Base-by-base conservation (phyloP, 192 early-diverging fungal genomes). In the Bifiguratus adelaidae region DNA sequence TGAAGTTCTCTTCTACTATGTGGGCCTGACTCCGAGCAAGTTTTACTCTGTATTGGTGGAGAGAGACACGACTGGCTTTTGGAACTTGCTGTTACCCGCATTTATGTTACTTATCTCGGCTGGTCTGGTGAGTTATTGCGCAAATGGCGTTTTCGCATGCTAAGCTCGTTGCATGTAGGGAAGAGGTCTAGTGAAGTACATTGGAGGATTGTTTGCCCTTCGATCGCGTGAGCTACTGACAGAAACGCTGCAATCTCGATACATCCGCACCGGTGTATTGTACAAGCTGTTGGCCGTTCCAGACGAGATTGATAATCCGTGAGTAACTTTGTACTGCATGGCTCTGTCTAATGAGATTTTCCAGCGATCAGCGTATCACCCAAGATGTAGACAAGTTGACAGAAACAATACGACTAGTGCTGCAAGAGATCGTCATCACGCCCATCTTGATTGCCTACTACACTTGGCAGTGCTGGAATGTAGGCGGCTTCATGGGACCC, bases 371-470 rank as follows among this genome's bases (percentile, higher is more conserved):
- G 60, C 78, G 91, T 12, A 89, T 93, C 29, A 73, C 91, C 13
- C 88, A 92, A 61, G 92, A 96, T 58, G 76, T 91, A 27, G 89
- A 88, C 54, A 82, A 81, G 37, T 77, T 96, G 26, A 33, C 85
- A 13, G 78, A 80, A 13, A 61, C 78, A 28, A 47, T 84, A 4
- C 48, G 72, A 7, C 41, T 65, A 22, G 74, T 87, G 26, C 35
- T 74, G 16, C 62, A 74, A 18, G 70, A 85, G 29, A 55, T 88
- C 6, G 61, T 86, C 4, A 72, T 91, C 30, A 68, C 77, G 11
- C 92, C 92, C 6, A 30, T 82, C 13, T 70, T 92, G 22, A 63
- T 95, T 4, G 60, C 62, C 0, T 91, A 86, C 63, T 95, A 95
- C 57, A 83, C 89, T 0, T 77, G 67, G 53, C 52, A 80, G 48